Conservation (phyloP, 1,284 basidiomycete genomes). For the Porphyrellus sp. region DNA sequence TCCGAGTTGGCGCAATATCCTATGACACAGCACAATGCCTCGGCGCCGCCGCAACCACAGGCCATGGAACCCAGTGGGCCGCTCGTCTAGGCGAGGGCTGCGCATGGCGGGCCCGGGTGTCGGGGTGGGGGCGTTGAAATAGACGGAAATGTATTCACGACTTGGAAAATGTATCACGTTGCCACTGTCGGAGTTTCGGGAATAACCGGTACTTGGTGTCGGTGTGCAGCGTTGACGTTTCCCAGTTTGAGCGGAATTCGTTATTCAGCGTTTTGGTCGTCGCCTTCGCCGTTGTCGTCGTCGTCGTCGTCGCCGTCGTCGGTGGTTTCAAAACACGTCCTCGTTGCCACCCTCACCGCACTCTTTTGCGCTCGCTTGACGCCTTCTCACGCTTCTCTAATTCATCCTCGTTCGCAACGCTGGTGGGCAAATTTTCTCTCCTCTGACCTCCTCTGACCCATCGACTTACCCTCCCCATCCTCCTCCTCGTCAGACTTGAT, state of each 20-base stretch:
- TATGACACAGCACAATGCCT: constrained; percentile 22
- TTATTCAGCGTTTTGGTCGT: constrained; percentile 11
- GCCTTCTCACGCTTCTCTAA: constrained; percentile 27
- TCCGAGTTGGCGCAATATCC: constrained; percentile 11
- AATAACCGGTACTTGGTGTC: constrained; percentile 21
- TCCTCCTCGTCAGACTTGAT: constrained; percentile 6
- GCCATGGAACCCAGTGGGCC: neutral
- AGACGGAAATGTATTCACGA: neutral
- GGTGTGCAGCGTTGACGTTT: constrained; percentile 14
- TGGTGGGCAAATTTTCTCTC: constrained; percentile 30
- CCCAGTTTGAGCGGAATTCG: constrained; percentile 13
- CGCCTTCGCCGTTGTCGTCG: neutral
- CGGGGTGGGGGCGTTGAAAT: no score
- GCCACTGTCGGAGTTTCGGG: constrained; percentile 36
- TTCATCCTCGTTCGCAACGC: constrained; percentile 29
- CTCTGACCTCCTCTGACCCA: constrained; percentile 3
- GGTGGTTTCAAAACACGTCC: constrained; percentile 13
- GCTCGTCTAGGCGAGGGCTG: constrained; percentile 2
- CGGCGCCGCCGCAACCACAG: neutral
- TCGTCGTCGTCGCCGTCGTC: constrained; percentile 7
- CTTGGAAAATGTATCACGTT: no score
- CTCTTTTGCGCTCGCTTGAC: constrained; percentile 16
- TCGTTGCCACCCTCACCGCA: constrained; percentile 11
- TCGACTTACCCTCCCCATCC: neutral
- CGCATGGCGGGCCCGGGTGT: no score